Conservation (phyloP, 768 basidiomycete species). For the Collybia sordida region DNA sequence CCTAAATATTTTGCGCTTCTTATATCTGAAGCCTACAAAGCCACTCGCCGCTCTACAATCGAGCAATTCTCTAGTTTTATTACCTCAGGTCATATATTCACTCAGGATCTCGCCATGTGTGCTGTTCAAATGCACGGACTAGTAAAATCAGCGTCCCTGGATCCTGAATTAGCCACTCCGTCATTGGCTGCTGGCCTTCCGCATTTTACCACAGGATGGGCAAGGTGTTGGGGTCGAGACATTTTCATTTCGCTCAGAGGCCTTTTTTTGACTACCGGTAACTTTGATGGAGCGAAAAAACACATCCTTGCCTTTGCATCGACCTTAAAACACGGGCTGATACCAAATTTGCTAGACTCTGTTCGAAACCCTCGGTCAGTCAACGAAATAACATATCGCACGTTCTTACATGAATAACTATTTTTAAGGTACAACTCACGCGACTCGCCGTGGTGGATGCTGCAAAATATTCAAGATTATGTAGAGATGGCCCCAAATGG, state of each 20-base stretch:
- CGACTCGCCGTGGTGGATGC: constrained; percentile 99
- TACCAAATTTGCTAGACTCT: constrained; percentile 95
- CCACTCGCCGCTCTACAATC: constrained; percentile 76
- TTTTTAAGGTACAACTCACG: constrained; percentile 85
- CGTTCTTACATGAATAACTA: not conserved
- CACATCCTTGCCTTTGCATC: constrained; percentile 94
- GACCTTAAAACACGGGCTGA: constrained; percentile 92
- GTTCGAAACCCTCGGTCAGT: constrained; percentile 75
- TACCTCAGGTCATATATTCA: constrained; percentile 81
- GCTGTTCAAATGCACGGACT: constrained; percentile 89
- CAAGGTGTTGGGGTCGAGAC: constrained; percentile 95
- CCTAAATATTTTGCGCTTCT: constrained; percentile 97
- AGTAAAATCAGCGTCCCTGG: constrained; percentile 88
- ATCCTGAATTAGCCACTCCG: constrained; percentile 66
- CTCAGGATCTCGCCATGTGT: constrained; percentile 85
- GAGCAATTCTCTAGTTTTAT: constrained; percentile 91
- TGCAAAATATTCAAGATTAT: constrained; percentile 98
- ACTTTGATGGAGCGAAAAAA: constrained; percentile 78
- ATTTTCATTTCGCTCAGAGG: constrained; percentile 94
- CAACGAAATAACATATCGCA: not conserved
- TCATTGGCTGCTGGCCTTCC: constrained; percentile 94
- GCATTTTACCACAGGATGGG: constrained; percentile 93
- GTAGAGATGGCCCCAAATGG: constrained; percentile 83
- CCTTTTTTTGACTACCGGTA: constrained; percentile 90
- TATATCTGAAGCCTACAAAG: constrained; percentile 90